A percentile compares a stretch with the other conserved stretches of the same genome.
Conservation (phyloP, 2,329 filamentous ascomycete genomes). For the Cordyceps cicadae region DNA sequence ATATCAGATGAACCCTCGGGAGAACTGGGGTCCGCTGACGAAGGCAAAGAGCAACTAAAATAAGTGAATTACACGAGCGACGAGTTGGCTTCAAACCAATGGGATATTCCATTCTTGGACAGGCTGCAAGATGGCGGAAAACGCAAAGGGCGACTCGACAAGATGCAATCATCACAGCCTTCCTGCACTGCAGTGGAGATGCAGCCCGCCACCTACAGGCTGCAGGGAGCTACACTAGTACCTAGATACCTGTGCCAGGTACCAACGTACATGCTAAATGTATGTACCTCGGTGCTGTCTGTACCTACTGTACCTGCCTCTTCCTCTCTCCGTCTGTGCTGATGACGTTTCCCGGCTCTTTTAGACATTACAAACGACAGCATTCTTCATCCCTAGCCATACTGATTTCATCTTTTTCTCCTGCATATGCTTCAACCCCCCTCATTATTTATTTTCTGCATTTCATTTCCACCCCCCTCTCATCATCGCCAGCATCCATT, state of each 20-base stretch:
- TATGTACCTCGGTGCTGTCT: too few relatives aligned
- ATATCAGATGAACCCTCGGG: conserved; percentile 82
- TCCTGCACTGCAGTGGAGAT: background rate
- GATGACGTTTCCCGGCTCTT: background rate
- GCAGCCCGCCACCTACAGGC: background rate
- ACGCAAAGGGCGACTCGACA: background rate
- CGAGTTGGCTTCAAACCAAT: background rate
- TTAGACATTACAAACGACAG: background rate
- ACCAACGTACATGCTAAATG: too few relatives aligned
- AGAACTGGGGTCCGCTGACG: conserved; percentile 88
- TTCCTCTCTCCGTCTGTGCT: too few relatives aligned
- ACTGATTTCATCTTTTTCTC: background rate
- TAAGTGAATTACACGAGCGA: conserved; percentile 23
- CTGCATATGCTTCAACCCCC: background rate
- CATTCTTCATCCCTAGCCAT: background rate
- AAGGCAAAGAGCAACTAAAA: conserved; percentile 51
- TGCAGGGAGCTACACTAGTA: too few relatives aligned
- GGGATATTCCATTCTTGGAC: background rate
- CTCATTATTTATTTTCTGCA: background rate
- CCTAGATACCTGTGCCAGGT: too few relatives aligned
- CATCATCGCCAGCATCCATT: background rate
- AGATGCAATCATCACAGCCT: conserved; percentile 5
- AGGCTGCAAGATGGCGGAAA: background rate
- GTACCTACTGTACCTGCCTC: too few relatives aligned
- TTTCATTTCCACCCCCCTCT: background rate